These are phyloP conservation scores for Nicotiana tabacum DNA, from an alignment of 257 asterid genomes.

Conservation along the genomic window DNA sequence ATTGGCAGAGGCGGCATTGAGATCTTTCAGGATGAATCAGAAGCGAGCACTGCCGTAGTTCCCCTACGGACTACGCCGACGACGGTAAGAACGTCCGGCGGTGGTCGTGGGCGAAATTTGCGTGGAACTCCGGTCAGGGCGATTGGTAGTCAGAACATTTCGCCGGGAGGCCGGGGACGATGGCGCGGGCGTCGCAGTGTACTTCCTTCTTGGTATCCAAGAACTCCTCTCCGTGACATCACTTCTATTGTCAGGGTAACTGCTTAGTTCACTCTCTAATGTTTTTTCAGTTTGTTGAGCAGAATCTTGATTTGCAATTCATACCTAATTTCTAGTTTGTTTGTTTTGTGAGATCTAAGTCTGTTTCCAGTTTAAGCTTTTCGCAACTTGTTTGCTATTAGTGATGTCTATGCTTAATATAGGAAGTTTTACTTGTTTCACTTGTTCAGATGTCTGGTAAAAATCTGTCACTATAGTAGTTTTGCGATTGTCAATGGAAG, in stretches of 20 bases:
- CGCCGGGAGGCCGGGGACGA: slow-evolving; percentile 28
- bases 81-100: neutral
- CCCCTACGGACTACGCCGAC: slow-evolving; percentile 24
- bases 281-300: neutral
- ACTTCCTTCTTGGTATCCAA: slow-evolving; percentile 70
- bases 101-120: neutral
- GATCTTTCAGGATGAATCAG: slow-evolving; percentile 30
- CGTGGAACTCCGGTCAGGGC: slow-evolving; percentile 29
- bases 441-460: neutral
- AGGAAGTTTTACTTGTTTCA: neutral
- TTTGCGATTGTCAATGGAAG: neutral
- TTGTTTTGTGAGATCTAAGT: neutral
- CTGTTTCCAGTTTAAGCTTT: neutral
- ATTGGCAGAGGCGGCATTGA: neutral
- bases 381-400: neutral
- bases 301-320: neutral
- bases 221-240: slow-evolving; percentile 59
- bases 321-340: neutral
- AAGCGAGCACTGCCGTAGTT: slow-evolving; percentile 21
- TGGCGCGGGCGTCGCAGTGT: slow-evolving; percentile 39
- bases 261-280: neutral
- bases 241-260: slow-evolving; percentile 59
- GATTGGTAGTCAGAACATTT: slow-evolving; percentile 36
- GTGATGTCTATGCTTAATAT: neutral
- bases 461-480: neutral